Percentiles rank a stretch among this genome's conserved stretches.
Evolutionary conservation across 257 asterid species (phyloP).

Genomic region (Fraxinus pennsylvanica): DNA sequence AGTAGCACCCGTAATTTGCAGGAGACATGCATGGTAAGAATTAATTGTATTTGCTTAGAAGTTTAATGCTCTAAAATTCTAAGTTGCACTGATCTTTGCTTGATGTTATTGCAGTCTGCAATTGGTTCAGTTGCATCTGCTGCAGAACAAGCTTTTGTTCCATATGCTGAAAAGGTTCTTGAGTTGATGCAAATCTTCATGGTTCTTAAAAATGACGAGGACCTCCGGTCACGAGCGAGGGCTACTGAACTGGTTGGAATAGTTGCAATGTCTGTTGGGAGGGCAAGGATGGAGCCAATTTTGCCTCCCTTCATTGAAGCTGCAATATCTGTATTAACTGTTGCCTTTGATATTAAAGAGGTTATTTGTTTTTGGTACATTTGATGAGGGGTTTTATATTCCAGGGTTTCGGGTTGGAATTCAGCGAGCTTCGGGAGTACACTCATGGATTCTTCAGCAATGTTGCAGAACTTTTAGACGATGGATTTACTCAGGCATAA

Average conservation of each 20-base stretch:
- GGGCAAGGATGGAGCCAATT: conserved; percentile 83
- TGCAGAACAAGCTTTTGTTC: conserved; percentile 90
- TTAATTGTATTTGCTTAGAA: conserved; percentile 11
- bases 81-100: conserved; percentile 24
- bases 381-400: conserved; percentile 30
- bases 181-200: conserved; percentile 90
- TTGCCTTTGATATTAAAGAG: conserved; percentile 24
- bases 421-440: conserved; percentile 97
- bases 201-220: conserved; percentile 97
- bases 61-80: conserved; percentile 20
- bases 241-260: conserved; percentile 98
- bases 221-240: conserved; percentile 94
- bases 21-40: conserved; percentile 93
- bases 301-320: conserved; percentile 90
- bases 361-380: conserved; percentile 11
- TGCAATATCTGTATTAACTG: conserved; percentile 71
- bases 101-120: conserved; percentile 72
- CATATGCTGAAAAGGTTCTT: conserved; percentile 92
- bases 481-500: conserved; percentile 83
- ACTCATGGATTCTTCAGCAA: conserved; percentile 99
- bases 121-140: conserved; percentile 99
- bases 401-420: conserved; percentile 92
- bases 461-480: conserved; percentile 80
- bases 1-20: conserved; percentile 83
- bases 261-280: conserved; percentile 94